Evolutionary conservation across 805 yeast species (phyloP).

Genomic region (Metschnikowia santaceciliae): DNA sequence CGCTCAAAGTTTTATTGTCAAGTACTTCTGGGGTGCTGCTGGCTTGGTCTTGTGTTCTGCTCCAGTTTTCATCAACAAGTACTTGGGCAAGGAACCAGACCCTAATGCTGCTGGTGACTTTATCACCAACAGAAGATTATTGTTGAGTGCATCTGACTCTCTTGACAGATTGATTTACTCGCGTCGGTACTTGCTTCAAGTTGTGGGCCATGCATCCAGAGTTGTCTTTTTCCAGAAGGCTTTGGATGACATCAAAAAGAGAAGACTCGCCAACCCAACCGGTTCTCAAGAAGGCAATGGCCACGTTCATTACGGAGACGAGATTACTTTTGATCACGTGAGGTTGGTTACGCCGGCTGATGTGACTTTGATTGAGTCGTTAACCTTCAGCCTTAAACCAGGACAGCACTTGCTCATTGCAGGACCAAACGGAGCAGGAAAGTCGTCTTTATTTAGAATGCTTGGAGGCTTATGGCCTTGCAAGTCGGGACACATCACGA

Average conservation of each 20-base stretch:
- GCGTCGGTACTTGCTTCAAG: conserved; percentile 77
- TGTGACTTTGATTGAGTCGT: conserved; percentile 60
- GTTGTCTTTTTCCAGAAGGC: conserved; percentile 66
- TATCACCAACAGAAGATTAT: conserved; percentile 80
- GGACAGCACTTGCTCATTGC: conserved; percentile 87
- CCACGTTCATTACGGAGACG: conserved; percentile 41
- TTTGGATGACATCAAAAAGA: conserved; percentile 44
- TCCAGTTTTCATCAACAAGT: conserved; percentile 71
- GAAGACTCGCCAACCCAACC: conserved; percentile 16
- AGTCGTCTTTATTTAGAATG: conserved; percentile 85
- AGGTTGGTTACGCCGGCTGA: conserved; percentile 86
- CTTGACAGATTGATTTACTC: conserved; percentile 83
- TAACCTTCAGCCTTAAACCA: conserved; percentile 67
- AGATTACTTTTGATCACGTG: conserved; percentile 67
- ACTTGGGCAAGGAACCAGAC: conserved; percentile 42
- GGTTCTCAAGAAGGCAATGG: conserved; percentile 15
- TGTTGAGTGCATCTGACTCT: conserved; percentile 81
- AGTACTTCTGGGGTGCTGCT: conserved; percentile 94
- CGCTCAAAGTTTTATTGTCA: conserved; percentile 83
- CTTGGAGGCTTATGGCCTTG: conserved; percentile 95
- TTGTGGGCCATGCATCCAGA: conserved; percentile 76
- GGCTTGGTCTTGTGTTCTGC: conserved; percentile 84
- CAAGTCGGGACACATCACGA: conserved; percentile 49
- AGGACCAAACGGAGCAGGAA: conserved; percentile 96
- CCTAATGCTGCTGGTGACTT: conserved; percentile 69